Percentiles rank a stretch among this genome's conserved stretches.
Conservation (phyloP, 164 flowering plant species). For the Magnolia changhungtana region DNA sequence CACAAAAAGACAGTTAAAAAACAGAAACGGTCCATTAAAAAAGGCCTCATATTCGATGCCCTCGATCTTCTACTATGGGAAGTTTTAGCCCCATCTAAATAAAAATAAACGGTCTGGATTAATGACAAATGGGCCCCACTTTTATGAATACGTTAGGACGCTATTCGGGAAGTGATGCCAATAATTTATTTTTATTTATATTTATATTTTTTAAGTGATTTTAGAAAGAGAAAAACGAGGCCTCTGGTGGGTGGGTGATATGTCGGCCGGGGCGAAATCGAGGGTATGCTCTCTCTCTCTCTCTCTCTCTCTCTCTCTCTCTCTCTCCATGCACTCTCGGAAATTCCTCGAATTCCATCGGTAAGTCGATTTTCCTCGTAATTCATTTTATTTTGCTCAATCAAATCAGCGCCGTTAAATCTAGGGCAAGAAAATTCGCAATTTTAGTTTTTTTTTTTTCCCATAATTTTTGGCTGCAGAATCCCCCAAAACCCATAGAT, state of each 20-base stretch:
- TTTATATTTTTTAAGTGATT: too few relatives aligned
- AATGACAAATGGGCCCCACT: too few relatives aligned
- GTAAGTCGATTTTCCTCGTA: slow-evolving; percentile 3
- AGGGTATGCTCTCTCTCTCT: slow-evolving; percentile 8
- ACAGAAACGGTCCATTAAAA: too few relatives aligned
- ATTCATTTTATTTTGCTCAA: background rate
- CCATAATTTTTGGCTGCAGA: background rate
- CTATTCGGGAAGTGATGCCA: too few relatives aligned
- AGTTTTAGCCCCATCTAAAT: too few relatives aligned
- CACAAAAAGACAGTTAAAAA: too few relatives aligned
- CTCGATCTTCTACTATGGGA: too few relatives aligned
- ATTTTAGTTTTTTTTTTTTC: background rate
- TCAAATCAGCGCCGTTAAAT: slow-evolving; percentile 3
- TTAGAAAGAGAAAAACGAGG: background rate
- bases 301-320: background rate
- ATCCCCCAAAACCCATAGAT: slow-evolving; percentile 30
- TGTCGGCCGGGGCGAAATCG: slow-evolving; percentile 15
- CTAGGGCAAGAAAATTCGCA: background rate
- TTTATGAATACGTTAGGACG: too few relatives aligned
- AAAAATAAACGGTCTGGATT: too few relatives aligned
- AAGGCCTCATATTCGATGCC: too few relatives aligned
- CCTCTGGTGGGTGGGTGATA: slow-evolving; percentile 9
- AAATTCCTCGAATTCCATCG: slow-evolving; percentile 7
- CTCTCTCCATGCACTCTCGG: slow-evolving; percentile 3
- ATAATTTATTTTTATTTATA: background rate